Evolutionary conservation across 352 stramenopile species (phyloP).

Genomic region (Phytopythium delawarense): DNA sequence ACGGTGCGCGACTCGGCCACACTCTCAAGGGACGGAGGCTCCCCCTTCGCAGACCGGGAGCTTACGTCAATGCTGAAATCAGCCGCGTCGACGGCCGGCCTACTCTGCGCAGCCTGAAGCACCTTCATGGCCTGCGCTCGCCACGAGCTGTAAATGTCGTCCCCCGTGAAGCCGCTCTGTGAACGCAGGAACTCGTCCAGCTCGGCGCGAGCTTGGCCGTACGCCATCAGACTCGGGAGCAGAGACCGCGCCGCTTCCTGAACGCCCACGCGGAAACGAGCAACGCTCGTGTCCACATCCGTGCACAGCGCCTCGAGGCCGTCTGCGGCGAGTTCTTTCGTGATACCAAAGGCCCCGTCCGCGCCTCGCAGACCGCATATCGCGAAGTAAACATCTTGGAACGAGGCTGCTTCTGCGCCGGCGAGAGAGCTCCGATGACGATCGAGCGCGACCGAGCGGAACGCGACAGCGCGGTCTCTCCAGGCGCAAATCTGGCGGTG

Average conservation of each 20-base stretch:
- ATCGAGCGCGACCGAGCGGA: constrained; percentile 9
- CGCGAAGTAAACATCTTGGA: constrained; percentile 14
- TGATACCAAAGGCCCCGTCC: neutral
- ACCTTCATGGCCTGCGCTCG: constrained; percentile 11
- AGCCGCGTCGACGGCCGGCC: neutral
- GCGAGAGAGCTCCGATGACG: constrained; percentile 3
- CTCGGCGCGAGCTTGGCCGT: constrained; percentile 28
- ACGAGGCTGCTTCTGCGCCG: constrained; percentile 18
- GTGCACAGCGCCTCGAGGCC: constrained; percentile 24
- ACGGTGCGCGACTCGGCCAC: neutral
- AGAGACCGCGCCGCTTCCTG: constrained; percentile 24
- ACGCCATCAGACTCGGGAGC: constrained; percentile 33
- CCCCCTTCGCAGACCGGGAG: too few relatives aligned
- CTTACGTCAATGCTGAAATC: too few relatives aligned
- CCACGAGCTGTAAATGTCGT: constrained; percentile 50
- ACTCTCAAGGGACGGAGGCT: neutral
- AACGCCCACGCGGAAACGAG: constrained; percentile 19
- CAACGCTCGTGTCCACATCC: constrained; percentile 29
- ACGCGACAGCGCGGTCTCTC: constrained; percentile 22
- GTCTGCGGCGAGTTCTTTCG: constrained; percentile 17
- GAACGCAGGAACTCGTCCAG: constrained; percentile 32
- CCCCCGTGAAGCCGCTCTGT: constrained; percentile 13
- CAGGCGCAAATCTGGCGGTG: constrained; percentile 45
- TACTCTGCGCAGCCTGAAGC: neutral
- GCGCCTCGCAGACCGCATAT: constrained; percentile 11